A percentile compares a stretch with the other conserved stretches of the same genome.
These are phyloP conservation scores for Ochetophila trinervis DNA, from an alignment of 306 rosid species.

Conservation along the genomic window DNA sequence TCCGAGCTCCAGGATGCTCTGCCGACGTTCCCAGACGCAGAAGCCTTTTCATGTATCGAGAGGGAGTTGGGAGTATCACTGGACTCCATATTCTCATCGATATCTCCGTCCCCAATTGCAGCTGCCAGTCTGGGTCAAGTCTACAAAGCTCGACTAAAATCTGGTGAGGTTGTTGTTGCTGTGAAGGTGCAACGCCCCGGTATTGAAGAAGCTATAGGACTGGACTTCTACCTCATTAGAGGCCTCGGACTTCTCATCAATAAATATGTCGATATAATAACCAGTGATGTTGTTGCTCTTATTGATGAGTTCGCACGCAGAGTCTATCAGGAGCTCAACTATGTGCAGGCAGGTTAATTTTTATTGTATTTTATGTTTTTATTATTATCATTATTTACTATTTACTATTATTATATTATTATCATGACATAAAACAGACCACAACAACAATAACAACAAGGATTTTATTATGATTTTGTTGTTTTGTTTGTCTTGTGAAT, in stretches of 20 bases:
- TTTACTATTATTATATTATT: no score
- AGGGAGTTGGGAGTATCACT: conserved; percentile 66
- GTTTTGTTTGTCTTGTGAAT: conserved; percentile 21
- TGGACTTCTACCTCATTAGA: conserved; percentile 85
- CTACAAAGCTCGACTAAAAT: conserved; percentile 71
- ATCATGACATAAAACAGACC: no score
- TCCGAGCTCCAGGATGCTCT: conserved; percentile 92
- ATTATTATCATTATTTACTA: no score
- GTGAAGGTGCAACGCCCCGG: conserved; percentile 96
- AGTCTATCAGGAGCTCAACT: conserved; percentile 96
- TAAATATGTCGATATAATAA: conserved; percentile 70
- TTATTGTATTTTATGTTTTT: conserved; percentile 4
- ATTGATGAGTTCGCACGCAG: conserved; percentile 87
- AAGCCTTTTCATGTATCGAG: conserved; percentile 88
- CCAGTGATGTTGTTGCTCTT: conserved; percentile 82
- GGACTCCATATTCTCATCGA: conserved; percentile 63
- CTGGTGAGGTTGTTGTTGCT: conserved; percentile 70
- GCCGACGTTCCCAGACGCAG: conserved; percentile 80
- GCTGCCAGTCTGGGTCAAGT: conserved; percentile 99
- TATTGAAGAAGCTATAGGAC: conserved; percentile 86
- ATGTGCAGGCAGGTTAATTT: conserved; percentile 75
- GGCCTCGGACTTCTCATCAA: conserved; percentile 70
- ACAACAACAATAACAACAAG: no score
- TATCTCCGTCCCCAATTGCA: conserved; percentile 81
- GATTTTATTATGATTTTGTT: no score